Evolutionary conservation across 305 asterid genomes (phyloP), one percentile per base, ranked within the genome.

Genomic region (Fraxinus albicans): DNA sequence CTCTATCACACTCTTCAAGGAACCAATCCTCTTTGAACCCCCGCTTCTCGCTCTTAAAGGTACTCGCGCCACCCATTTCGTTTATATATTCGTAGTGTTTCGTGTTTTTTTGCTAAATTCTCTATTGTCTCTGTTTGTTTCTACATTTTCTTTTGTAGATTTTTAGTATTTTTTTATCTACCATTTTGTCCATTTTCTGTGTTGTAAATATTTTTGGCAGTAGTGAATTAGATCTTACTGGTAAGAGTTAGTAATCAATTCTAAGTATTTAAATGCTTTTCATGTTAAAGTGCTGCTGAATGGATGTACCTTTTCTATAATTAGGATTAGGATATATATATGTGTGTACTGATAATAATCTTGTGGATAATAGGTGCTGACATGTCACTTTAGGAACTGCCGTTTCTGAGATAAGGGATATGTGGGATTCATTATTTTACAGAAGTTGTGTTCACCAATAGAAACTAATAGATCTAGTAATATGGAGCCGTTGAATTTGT

Each of bases 311-410:
- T 34, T 60, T 8, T 25, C 17, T 79, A 40, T 42, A 21, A 38
- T 42, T n/a, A n/a, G n/a, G n/a, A n/a, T n/a, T n/a, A n/a, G n/a
- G n/a, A n/a, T n/a, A n/a, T n/a, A n/a, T n/a, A n/a, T n/a, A n/a
- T n/a, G n/a, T n/a, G n/a, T n/a, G n/a, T n/a, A n/a, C 27, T 25
- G 27, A 60, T 8, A 23, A 21, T 31, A 23, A 53, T 40, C 42
- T 10, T 34, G 73, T 77, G 29, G 73, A 23, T 69, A 69, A 67
- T 60, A 50, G 78, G 38, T 80, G 80, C 4, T 84, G 81, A 31
- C 80, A 69, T 69, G 83, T 76, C 63, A 76, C 21, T 31, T 69
- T 69, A 25, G 19, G 21, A 69, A 29, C 38, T 69, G 8, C 15
- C 25, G 9, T 8, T 23, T 63, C 34, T 1, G 73, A 25, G 73